phyloP scores from a whole-genome alignment of 1,284 basidiomycete species.

The Tilletia horrida region DNA sequence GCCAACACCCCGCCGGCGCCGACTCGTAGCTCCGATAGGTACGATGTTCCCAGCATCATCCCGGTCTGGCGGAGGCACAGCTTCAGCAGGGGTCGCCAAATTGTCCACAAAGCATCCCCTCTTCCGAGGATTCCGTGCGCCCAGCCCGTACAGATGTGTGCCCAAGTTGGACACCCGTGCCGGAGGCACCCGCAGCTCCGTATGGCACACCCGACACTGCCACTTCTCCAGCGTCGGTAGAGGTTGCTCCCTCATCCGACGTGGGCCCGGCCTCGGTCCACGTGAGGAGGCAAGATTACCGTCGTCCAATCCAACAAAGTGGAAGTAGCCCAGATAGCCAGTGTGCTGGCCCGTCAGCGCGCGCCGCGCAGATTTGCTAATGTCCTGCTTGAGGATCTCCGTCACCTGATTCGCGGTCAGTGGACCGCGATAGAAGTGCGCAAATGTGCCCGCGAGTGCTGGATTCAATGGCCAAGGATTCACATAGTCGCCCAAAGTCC shows the following conservation, averaged over 20 bases:
- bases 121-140: background rate
- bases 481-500: no score
- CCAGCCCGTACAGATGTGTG: background rate
- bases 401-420: background rate
- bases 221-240: background rate
- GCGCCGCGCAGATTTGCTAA: background rate
- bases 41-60: background rate
- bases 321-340: background rate
- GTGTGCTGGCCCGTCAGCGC: background rate
- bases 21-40: background rate
- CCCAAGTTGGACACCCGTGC: background rate
- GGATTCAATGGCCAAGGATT: background rate
- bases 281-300: background rate
- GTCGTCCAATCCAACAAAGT: background rate
- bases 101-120: background rate
- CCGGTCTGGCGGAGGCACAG: background rate
- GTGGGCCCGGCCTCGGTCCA: background rate
- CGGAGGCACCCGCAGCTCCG: background rate
- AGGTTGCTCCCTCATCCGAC: background rate
- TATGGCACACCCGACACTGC: slow-evolving; percentile 4
- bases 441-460: background rate
- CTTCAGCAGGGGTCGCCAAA: background rate
- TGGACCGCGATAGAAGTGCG: slow-evolving; percentile 1
- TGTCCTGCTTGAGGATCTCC: background rate
- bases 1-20: no score